Evolutionary conservation across 2,329 filamentous ascomycete genomes (phyloP), one percentile per base, ranked within the genome.

Genomic region (Epichloe coenophiala): DNA sequence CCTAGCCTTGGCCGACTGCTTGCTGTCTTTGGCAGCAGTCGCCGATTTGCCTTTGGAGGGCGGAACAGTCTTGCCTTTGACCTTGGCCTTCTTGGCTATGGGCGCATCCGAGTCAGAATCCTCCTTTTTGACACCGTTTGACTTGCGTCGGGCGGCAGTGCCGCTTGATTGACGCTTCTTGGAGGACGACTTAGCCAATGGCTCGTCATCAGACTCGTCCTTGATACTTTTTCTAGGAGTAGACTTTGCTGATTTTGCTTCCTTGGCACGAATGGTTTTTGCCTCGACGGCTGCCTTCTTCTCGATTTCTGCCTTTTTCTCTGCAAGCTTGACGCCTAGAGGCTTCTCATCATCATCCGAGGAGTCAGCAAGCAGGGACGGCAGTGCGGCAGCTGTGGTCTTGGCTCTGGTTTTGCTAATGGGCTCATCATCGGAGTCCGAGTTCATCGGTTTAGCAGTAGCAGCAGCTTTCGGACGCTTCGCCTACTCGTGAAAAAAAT

Each of bases 281-380:
- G 78, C 77, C 56, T 81, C 74, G 59, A 78, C 80, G 56, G 80
- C 83, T 4, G 86, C 88, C 47, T 80, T 78, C 67, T 88, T 84
- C 68, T 95, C 86, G 53, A 95, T 91, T n/a, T 73, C 74, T 46
- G 80, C 80, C 70, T 95, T 95, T 66, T 90, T 81, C 60, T 88
- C 80, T 8, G 84, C 80, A 12, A 96, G 77, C 64, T 88, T 81
- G 33, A 60, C 67, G 40, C 74, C 78, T 11, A 90, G 68, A 5
- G 86, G 85, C 56, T 86, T 73, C 56, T 88, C 79, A 54, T 81
- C 77, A 50, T 76, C 78, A 50, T 76, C 76, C 35, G 78, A 80
- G 4, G 73, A 72, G 15, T 77, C 75, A 39, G 65, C 45, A 13
- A 44, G 63, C 31, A 73, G 60, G 4, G 69, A 67, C 3, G 72